phyloP scores from a whole-genome alignment of 2,329 filamentous ascomycete genomes.

The Nemania sp. region DNA sequence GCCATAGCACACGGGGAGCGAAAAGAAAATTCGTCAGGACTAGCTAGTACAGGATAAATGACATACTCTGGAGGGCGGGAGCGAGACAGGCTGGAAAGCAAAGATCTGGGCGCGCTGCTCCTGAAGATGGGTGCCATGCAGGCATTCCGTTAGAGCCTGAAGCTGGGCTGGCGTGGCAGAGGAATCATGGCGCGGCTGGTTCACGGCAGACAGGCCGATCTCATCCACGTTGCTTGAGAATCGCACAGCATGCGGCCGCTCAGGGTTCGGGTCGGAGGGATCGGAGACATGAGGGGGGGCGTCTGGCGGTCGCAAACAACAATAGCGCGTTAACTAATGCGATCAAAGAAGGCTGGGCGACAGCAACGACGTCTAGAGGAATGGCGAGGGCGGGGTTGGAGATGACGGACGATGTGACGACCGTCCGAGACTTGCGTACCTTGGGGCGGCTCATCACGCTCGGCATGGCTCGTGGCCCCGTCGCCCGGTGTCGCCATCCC shows the following conservation, averaged over 20 bases:
- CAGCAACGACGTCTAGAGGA: background rate
- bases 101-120: constrained; percentile 83
- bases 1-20: background rate
- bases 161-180: constrained; percentile 65
- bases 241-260: constrained; percentile 61
- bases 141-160: constrained; percentile 69
- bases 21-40: background rate
- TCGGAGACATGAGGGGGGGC: constrained; percentile 28
- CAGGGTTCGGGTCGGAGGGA: constrained; percentile 32
- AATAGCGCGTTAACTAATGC: constrained; percentile 27
- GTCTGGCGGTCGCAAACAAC: constrained; percentile 30
- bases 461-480: constrained; percentile 19
- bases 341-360: constrained; percentile 17
- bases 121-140: constrained; percentile 78
- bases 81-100: constrained; percentile 86
- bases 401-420: too few species aligned
- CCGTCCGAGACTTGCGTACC: constrained; percentile 26
- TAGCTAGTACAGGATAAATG: constrained; percentile 35
- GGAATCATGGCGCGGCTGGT: constrained; percentile 38
- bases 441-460: constrained; percentile 33
- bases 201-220: constrained; percentile 55
- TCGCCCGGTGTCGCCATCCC: constrained; percentile 33
- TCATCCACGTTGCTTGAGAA: constrained; percentile 74
- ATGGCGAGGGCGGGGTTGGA: background rate
- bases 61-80: constrained; percentile 82